phyloP scores from a whole-genome alignment of 768 basidiomycete genomes.

The Auricularia auricula-judae region DNA sequence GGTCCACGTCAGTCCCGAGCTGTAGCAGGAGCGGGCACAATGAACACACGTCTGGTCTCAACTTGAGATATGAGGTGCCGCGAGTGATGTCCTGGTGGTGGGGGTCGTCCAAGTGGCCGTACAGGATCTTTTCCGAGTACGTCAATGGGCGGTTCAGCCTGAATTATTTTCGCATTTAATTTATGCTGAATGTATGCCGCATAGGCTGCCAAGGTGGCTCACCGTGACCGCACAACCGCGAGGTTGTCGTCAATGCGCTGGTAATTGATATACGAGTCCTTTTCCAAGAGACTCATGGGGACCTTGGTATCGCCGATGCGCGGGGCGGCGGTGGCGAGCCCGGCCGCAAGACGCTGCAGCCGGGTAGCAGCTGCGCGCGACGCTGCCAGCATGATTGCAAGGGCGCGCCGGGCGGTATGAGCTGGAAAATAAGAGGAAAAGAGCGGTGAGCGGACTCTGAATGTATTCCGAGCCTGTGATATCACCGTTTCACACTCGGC shows the following conservation, averaged over 20 bases:
- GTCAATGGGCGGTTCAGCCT: conserved; percentile 87
- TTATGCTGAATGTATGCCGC: background rate
- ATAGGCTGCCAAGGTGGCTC: conserved; percentile 2
- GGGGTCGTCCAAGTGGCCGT: conserved; percentile 95
- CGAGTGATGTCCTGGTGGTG: conserved; percentile 83
- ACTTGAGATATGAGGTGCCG: conserved; percentile 91
- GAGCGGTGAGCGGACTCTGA: no score
- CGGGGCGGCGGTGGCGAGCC: conserved; percentile 72
- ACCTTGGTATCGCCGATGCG: conserved; percentile 87
- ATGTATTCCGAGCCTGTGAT: no score
- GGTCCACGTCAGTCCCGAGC: background rate
- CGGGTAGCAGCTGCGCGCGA: background rate
- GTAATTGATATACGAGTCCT: conserved; percentile 81
- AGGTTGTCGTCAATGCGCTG: conserved; percentile 98
- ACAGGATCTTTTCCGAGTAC: conserved; percentile 92
- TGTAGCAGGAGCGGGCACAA: background rate
- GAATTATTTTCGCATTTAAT: background rate
- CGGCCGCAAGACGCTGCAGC: conserved; percentile 26
- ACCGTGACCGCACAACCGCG: conserved; percentile 77
- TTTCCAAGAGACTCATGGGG: conserved; percentile 77
- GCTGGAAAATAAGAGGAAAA: no score
- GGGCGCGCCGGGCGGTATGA: background rate
- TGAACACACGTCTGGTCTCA: conserved; percentile 84
- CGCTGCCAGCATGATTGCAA: background rate
- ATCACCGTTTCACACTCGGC: no score